These are phyloP conservation scores for Microstegium vimineum DNA, from an alignment of 176 grass and related monocot genomes.

Conservation along the genomic window DNA sequence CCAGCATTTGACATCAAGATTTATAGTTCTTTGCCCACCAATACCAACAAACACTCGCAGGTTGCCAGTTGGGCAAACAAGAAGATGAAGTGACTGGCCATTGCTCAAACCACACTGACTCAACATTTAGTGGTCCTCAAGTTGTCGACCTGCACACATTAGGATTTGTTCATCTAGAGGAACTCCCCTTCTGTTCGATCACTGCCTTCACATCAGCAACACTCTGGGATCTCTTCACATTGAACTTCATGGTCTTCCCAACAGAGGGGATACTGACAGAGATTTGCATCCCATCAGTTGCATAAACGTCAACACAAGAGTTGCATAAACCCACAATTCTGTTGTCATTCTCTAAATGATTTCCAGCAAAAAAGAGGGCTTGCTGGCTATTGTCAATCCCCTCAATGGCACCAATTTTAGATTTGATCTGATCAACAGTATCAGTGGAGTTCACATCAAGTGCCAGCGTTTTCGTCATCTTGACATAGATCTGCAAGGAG, in stretches of 20 bases:
- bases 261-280: slow-evolving; percentile 24
- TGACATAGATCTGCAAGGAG: slow-evolving; percentile 31
- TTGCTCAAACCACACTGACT: slow-evolving; percentile 4
- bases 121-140: slow-evolving; percentile 14
- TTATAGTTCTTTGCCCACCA: not conserved
- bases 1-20: slow-evolving; percentile 23
- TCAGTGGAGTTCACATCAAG: slow-evolving; percentile 29
- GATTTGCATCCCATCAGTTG: slow-evolving; percentile 27
- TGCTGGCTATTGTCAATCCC: slow-evolving; percentile 24
- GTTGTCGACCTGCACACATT: not conserved
- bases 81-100: not conserved
- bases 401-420: slow-evolving; percentile 21
- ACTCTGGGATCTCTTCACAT: slow-evolving; percentile 10
- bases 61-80: not conserved
- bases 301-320: slow-evolving; percentile 6
- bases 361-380: not conserved
- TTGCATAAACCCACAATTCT: no score
- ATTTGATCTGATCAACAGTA: slow-evolving; percentile 32
- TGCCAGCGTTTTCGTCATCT: slow-evolving; percentile 28
- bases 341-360: not conserved
- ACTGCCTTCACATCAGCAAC: slow-evolving; percentile 21
- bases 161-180: slow-evolving; percentile 4
- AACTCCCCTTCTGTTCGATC: slow-evolving; percentile 9
- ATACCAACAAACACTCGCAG: not conserved
- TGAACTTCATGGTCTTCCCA: slow-evolving; percentile 30